A percentile compares a stretch with the other conserved stretches of the same genome.
These are phyloP conservation scores for Musa itinerans DNA, from an alignment of 176 grass and related monocot genomes.

Conservation along the genomic window DNA sequence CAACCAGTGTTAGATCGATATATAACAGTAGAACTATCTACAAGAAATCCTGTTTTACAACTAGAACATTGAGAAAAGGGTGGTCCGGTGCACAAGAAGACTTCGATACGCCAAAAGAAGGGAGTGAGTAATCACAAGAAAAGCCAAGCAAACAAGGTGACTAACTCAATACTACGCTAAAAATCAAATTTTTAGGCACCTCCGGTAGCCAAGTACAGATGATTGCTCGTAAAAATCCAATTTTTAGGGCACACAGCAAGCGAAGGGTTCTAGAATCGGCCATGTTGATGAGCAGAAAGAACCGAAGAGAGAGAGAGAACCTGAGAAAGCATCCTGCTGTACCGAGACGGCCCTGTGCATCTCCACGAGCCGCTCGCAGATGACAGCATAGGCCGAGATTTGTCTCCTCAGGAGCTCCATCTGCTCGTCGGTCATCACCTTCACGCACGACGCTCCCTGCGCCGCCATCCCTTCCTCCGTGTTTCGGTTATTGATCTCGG, in stretches of 20 bases:
- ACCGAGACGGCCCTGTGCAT: slow-evolving; percentile 72
- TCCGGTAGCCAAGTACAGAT: too few species aligned
- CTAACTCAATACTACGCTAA: too few species aligned
- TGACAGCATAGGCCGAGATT: slow-evolving; percentile 50
- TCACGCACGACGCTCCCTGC: slow-evolving; percentile 42
- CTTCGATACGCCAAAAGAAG: too few species aligned
- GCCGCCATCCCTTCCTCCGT: slow-evolving; percentile 11
- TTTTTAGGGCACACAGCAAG: background rate
- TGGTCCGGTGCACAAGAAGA: too few species aligned
- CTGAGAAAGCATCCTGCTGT: slow-evolving; percentile 71
- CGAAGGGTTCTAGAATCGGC: background rate
- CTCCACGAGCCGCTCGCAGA: slow-evolving; percentile 84
- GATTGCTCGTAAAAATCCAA: background rate
- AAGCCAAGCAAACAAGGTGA: too few species aligned
- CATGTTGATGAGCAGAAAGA: background rate
- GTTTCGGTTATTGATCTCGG: slow-evolving; percentile 10
- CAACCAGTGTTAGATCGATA: too few species aligned
- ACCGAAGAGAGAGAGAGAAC: slow-evolving; percentile 11
- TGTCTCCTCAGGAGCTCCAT: background rate
- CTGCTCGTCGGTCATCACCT: slow-evolving; percentile 30
- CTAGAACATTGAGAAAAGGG: too few species aligned
- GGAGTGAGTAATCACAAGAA: too few species aligned
- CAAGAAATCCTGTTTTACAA: too few species aligned
- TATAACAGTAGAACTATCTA: too few species aligned
- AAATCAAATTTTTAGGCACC: too few species aligned